phyloP scores from a whole-genome alignment of 2,329 filamentous ascomycete genomes.

The Zalaria obscura region DNA sequence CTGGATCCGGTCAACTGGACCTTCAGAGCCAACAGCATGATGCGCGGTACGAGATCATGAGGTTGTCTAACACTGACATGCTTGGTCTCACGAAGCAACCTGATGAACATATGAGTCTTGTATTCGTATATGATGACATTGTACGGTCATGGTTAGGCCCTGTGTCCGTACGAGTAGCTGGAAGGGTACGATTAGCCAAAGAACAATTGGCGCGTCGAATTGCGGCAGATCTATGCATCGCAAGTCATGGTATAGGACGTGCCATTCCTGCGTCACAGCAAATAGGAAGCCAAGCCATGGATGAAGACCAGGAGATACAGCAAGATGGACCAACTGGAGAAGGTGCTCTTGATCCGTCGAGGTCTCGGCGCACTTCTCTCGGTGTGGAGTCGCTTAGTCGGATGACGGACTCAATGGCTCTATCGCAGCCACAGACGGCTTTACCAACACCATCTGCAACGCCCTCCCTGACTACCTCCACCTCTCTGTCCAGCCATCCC shows the following conservation, averaged over 20 bases:
- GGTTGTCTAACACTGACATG: slow-evolving; percentile 1
- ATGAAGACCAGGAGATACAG: slow-evolving; percentile 2
- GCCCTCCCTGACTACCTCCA: slow-evolving; percentile 14
- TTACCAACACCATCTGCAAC: slow-evolving; percentile 17
- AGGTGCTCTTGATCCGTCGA: slow-evolving; percentile 3
- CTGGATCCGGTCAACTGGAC: background rate
- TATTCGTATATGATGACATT: slow-evolving; percentile 10
- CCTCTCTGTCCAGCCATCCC: slow-evolving; percentile 8
- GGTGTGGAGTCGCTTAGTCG: background rate
- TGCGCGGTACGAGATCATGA: slow-evolving; percentile 1
- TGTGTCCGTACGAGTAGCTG: slow-evolving; percentile 10
- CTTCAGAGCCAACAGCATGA: background rate
- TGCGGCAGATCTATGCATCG: slow-evolving; percentile 23
- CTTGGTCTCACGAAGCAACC: slow-evolving; percentile 2
- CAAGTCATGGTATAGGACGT: slow-evolving; percentile 12
- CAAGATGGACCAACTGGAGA: background rate
- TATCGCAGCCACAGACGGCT: slow-evolving; percentile 4
- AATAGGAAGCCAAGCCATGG: slow-evolving; percentile 3
- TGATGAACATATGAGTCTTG: background rate
- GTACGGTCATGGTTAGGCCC: slow-evolving; percentile 13
- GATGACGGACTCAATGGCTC: background rate
- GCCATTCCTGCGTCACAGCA: too few relatives aligned
- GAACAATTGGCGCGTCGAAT: slow-evolving; percentile 13
- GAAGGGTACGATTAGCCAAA: slow-evolving; percentile 16
- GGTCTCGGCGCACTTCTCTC: background rate